Percentiles rank a stretch among this genome's conserved stretches.
Conservation (phyloP, 116 monocot genomes). For the Zostera marina region DNA sequence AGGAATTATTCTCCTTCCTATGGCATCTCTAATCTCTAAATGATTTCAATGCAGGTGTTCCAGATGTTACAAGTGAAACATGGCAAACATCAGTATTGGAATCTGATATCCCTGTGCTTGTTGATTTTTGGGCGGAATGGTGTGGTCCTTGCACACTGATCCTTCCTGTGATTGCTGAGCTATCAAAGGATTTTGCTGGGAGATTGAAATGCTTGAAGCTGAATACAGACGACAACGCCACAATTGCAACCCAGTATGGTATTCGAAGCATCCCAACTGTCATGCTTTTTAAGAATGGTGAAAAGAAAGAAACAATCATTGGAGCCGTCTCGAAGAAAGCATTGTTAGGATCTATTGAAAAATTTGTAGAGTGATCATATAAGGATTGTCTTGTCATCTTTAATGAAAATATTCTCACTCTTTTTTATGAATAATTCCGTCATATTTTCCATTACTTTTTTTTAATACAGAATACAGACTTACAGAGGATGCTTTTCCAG, state of each 20-base stretch:
- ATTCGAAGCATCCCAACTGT: conserved; percentile 58
- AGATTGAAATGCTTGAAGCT: conserved; percentile 45
- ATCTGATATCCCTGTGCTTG: conserved; percentile 25
- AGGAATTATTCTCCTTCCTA: too few species aligned
- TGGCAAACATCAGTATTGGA: conserved; percentile 44
- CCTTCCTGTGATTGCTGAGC: conserved; percentile 30
- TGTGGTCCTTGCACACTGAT: conserved; percentile 48
- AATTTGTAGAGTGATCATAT: conserved; percentile 13
- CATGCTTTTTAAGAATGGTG: conserved; percentile 46
- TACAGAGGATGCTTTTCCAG: too few species aligned
- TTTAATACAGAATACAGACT: too few species aligned
- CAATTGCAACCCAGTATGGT: conserved; percentile 33
- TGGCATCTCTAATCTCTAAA: too few species aligned
- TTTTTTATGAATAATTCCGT: too few species aligned
- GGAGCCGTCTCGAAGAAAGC: conserved; percentile 38
- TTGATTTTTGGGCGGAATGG: conserved; percentile 72
- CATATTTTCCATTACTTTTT: too few species aligned
- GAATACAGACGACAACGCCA: conserved; percentile 40
- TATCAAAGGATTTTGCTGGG: conserved; percentile 28
- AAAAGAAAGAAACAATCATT: conserved; percentile 37
- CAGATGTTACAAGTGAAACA: conserved; percentile 35
- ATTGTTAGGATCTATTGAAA: conserved; percentile 18
- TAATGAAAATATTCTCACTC: too few species aligned
- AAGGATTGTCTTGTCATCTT: too few species aligned
- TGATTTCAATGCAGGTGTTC: conserved; percentile 4